A percentile compares a stretch with the other conserved stretches of the same genome.
These are phyloP conservation scores for Geosmithia putterillii DNA, from an alignment of 2,329 filamentous ascomycete species.

Conservation along the genomic window DNA sequence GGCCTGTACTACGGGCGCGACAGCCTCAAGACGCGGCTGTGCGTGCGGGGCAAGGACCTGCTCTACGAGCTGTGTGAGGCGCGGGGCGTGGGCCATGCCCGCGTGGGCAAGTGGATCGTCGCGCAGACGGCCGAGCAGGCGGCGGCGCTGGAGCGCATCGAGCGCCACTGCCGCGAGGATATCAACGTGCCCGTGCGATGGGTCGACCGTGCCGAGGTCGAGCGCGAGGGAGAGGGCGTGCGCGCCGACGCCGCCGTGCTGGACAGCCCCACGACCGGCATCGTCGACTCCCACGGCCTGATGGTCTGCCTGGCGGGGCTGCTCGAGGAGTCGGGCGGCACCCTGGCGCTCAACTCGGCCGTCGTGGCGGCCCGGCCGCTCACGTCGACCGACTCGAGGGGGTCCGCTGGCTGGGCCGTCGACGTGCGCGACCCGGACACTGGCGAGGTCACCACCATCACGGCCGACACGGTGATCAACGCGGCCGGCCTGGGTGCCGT, in stretches of 20 bases:
- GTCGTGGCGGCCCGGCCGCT: slow-evolving; percentile 50
- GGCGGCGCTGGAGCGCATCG: slow-evolving; percentile 42
- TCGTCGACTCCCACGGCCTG: slow-evolving; percentile 74
- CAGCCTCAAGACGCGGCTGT: slow-evolving; percentile 74
- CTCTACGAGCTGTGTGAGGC: slow-evolving; percentile 67
- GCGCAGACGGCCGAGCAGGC: slow-evolving; percentile 67
- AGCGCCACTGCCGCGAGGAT: slow-evolving; percentile 25
- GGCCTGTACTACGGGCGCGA: slow-evolving; percentile 76
- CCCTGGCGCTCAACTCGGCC: slow-evolving; percentile 54
- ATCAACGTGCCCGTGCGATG: slow-evolving; percentile 60
- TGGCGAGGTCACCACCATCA: slow-evolving; percentile 46
- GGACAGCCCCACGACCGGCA: slow-evolving; percentile 79
- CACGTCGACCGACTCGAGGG: slow-evolving; percentile 19
- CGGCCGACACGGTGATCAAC: slow-evolving; percentile 69
- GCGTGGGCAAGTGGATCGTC: slow-evolving; percentile 89
- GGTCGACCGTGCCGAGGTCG: slow-evolving; percentile 50
- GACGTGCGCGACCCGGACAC: slow-evolving; percentile 32
- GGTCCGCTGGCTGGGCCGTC: slow-evolving; percentile 50
- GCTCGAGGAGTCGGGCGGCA: slow-evolving; percentile 67
- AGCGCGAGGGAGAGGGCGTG: slow-evolving; percentile 60
- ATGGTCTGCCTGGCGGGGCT: slow-evolving; percentile 72
- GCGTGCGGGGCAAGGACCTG: slow-evolving; percentile 62
- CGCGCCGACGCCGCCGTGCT: slow-evolving; percentile 60
- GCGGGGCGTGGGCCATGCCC: slow-evolving; percentile 56
- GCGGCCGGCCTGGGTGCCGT: slow-evolving; percentile 72